Base-by-base conservation (phyloP, 2,329 filamentous ascomycete genomes). In the Epichloe coenophiala region DNA sequence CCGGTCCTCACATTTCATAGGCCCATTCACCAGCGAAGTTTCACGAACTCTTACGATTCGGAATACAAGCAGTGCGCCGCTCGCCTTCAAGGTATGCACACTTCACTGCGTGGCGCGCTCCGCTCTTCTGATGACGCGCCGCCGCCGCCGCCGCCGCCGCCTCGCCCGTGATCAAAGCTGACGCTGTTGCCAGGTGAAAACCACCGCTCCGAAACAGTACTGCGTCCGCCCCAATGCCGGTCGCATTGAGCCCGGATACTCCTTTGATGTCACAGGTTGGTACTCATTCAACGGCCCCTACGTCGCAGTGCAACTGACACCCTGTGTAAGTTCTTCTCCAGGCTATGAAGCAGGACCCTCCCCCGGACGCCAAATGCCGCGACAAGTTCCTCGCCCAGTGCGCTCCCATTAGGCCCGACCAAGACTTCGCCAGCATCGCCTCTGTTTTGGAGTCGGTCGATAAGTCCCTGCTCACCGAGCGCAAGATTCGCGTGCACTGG, bases 321-420 rank as follows among this genome's bases (percentile, higher is more conserved):
- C 12, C 35, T 27, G 27, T 41, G 42, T 44, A 55, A 94, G 93
- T 98, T 52, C 83, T 97, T 38, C 81, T 98, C 41, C 93, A 98
- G 72, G 89, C 91, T 23, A 96, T 98, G 93, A 96, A 95, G 75
- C 81, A 88, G 63, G 90, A 97, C 62, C 91, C 91, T 51, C 80
- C 90, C 90, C 68, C 75, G 52, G 90, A 95, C 65, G 83, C 86
- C 55, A 90, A 88, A 68, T 98, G 93, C 74, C 85, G 88, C 68
- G 91, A 97, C 77, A 97, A 97, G 74, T 97, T 97, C 69, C 80
- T 97, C 50, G 91, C 97, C 37, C 91, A 97, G 71, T 94, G 90
- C 27, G 87, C 95, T 46, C 76, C 82, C 48, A 86, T 96, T 57
- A 84, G 84, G 21, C 76, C 82, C 56, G 87, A 95, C 63, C 87